Evolutionary conservation across 2,329 filamentous ascomycete genomes (phyloP).

Genomic region (Trichoderma lentiforme): DNA sequence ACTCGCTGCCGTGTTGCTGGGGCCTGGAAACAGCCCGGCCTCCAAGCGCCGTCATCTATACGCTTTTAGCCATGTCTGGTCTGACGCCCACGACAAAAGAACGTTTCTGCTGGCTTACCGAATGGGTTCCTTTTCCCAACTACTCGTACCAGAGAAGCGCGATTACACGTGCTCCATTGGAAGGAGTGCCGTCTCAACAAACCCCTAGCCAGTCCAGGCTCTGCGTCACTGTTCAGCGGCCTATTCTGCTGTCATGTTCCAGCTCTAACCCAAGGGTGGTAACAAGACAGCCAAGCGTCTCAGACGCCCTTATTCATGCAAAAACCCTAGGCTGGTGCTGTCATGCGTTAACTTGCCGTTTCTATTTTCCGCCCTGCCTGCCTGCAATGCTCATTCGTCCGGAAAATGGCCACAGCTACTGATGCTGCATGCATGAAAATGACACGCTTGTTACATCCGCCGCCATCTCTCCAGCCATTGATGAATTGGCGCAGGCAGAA

Average conservation of each 20-base stretch:
- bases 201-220: background rate
- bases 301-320: slow-evolving; percentile 5
- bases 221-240: slow-evolving; percentile 1
- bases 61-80: slow-evolving; percentile 3
- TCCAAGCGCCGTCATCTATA: background rate
- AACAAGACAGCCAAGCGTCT: slow-evolving; percentile 1
- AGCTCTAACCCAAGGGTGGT: background rate
- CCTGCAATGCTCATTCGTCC: background rate
- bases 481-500: background rate
- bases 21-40: slow-evolving; percentile 8
- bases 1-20: slow-evolving; percentile 3
- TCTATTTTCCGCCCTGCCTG: background rate
- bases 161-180: slow-evolving; percentile 1
- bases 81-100: background rate
- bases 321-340: background rate
- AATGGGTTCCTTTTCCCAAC: background rate
- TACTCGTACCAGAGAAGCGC: background rate
- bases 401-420: background rate
- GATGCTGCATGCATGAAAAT: background rate
- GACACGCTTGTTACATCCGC: background rate
- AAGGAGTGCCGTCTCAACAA: background rate
- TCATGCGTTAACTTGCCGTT: background rate
- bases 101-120: background rate
- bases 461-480: background rate
- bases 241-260: background rate